Conservation (phyloP, 2,329 filamentous ascomycete species). For the Penicillium sp. region DNA sequence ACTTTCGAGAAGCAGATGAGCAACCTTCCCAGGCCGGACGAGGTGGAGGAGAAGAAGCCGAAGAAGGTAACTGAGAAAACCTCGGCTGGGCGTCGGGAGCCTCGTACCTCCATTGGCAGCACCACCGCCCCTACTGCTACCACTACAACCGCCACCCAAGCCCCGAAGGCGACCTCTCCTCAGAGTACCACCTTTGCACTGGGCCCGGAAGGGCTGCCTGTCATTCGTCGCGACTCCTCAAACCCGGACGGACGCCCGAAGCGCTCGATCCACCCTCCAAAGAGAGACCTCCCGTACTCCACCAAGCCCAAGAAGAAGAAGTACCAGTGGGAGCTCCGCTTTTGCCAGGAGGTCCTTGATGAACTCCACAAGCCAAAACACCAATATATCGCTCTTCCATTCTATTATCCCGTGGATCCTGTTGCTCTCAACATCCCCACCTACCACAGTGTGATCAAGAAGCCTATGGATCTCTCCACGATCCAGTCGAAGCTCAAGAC, state of each 20-base stretch:
- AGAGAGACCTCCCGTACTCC: constrained; percentile 87
- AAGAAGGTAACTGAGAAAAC: constrained; percentile 46
- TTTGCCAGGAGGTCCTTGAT: constrained; percentile 76
- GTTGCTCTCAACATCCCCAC: constrained; percentile 90
- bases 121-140: too few relatives aligned
- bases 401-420: constrained; percentile 82
- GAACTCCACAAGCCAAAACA: constrained; percentile 77
- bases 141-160: too few relatives aligned
- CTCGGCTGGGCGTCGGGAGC: constrained; percentile 50
- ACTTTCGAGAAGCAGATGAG: constrained; percentile 61
- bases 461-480: constrained; percentile 92
- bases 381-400: constrained; percentile 65
- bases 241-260: constrained; percentile 79
- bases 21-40: constrained; percentile 56
- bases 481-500: constrained; percentile 71
- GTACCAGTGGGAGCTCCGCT: constrained; percentile 81
- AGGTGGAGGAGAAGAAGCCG: constrained; percentile 62
- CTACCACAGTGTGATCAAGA: constrained; percentile 92
- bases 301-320: constrained; percentile 89
- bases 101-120: constrained; percentile 41
- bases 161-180: constrained; percentile 34
- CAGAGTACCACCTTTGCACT: constrained; percentile 66
- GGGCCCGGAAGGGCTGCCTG: constrained; percentile 71
- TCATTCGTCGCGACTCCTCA: constrained; percentile 81
- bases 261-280: constrained; percentile 87